Evolutionary conservation across 2,329 filamentous ascomycete genomes (phyloP).

Genomic region (Aspergillus sp.): DNA sequence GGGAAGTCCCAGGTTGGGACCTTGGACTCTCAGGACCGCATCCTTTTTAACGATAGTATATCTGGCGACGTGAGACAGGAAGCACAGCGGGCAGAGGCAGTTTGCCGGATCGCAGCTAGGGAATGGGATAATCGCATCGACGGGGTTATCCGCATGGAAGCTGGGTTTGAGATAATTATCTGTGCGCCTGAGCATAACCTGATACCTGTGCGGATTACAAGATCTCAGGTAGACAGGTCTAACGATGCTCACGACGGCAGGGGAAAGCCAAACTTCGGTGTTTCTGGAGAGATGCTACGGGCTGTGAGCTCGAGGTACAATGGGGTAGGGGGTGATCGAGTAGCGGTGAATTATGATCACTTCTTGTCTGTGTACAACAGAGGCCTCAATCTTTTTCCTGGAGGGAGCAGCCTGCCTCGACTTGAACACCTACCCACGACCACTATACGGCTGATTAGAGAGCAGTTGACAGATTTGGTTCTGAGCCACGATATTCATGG

Average conservation of each 20-base stretch:
- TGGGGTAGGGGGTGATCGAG: constrained; percentile 19
- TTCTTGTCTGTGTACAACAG: constrained; percentile 39
- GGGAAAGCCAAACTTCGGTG: background rate
- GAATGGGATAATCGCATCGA: constrained; percentile 49
- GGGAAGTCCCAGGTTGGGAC: constrained; percentile 57
- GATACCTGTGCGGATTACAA: constrained; percentile 21
- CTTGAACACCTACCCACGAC: constrained; percentile 1
- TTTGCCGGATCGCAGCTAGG: constrained; percentile 46
- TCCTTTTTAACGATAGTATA: constrained; percentile 42
- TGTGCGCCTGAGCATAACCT: constrained; percentile 49
- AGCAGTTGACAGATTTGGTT: constrained; percentile 35
- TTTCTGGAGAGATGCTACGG: background rate
- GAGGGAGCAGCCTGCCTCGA: constrained; percentile 28
- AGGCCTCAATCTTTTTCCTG: constrained; percentile 27
- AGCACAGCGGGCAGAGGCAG: constrained; percentile 40
- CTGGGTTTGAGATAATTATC: constrained; percentile 60
- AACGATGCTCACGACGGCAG: background rate
- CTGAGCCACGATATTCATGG: constrained; percentile 15
- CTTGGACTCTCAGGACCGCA: constrained; percentile 55
- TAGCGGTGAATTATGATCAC: constrained; percentile 34
- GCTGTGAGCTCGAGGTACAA: constrained; percentile 6
- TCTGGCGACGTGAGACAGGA: constrained; percentile 28
- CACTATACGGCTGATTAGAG: background rate
- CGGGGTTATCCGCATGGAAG: constrained; percentile 57
- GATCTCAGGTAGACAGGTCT: constrained; percentile 1